These are phyloP conservation scores for Neobulgaria alba DNA, from an alignment of 2,329 filamentous ascomycete genomes.

Conservation along the genomic window DNA sequence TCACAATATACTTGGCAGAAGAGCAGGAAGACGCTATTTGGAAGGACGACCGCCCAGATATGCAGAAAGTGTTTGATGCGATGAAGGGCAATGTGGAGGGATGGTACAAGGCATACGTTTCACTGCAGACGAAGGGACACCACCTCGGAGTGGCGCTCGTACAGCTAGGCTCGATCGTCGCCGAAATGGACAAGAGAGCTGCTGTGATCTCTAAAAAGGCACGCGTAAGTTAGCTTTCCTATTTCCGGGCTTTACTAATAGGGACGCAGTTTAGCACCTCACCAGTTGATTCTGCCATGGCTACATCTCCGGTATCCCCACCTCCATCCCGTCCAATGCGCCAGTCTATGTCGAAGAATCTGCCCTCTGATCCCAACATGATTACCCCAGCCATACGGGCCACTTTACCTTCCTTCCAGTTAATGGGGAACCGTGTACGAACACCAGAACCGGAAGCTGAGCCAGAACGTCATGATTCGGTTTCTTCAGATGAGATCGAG, in stretches of 20 bases:
- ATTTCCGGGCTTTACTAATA: constrained; percentile 8
- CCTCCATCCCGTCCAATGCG: constrained; percentile 17
- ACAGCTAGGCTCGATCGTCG: constrained; percentile 67
- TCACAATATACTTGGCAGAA: constrained; percentile 64
- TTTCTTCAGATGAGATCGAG: constrained; percentile 12
- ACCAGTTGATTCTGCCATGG: constrained; percentile 3
- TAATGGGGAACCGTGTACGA: constrained; percentile 24
- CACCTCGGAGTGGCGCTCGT: constrained; percentile 61
- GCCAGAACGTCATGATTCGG: constrained; percentile 1
- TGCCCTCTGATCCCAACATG: constrained; percentile 22
- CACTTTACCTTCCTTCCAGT: constrained; percentile 22
- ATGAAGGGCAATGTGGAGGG: constrained; percentile 92
- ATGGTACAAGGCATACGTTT: constrained; percentile 74
- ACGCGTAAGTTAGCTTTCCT: constrained; percentile 45
- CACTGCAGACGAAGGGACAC: constrained; percentile 64
- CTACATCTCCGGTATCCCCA: constrained; percentile 12
- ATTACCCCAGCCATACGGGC: constrained; percentile 26
- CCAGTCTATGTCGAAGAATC: constrained; percentile 22
- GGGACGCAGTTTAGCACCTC: constrained; percentile 14
- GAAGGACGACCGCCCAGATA: constrained; percentile 49
- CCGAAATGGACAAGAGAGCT: constrained; percentile 79
- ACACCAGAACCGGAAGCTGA: constrained; percentile 15
- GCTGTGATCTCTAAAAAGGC: constrained; percentile 74
- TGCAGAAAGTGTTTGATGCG: constrained; percentile 68
- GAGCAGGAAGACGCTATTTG: constrained; percentile 55